phyloP scores from a whole-genome alignment of 164 flowering plant species.

The Vitis cinerea region DNA sequence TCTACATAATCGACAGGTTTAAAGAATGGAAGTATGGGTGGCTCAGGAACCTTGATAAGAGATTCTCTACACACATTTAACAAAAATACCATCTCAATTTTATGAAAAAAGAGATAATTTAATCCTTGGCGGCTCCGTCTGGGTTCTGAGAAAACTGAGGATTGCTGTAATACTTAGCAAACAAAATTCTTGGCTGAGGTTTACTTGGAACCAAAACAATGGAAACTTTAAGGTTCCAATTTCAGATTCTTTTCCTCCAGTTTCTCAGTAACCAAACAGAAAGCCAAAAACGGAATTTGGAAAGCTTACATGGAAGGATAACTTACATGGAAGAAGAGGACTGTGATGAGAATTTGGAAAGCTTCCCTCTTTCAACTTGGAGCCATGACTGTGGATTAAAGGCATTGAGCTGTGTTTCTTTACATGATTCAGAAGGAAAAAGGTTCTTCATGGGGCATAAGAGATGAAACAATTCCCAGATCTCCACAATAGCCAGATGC shows the following conservation, averaged over 20 bases:
- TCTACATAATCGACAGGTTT: constrained; percentile 93
- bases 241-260: too few relatives aligned
- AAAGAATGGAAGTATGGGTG: constrained; percentile 69
- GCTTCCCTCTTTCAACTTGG: constrained; percentile 97
- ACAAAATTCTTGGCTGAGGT: too few relatives aligned
- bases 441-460: constrained; percentile 89
- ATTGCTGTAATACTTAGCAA: too few relatives aligned
- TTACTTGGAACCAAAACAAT: background rate
- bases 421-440: constrained; percentile 79
- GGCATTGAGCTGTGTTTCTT: constrained; percentile 75
- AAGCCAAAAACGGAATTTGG: background rate
- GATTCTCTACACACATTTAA: constrained; percentile 65
- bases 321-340: constrained; percentile 85
- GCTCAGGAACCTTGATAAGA: constrained; percentile 86
- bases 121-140: too few relatives aligned
- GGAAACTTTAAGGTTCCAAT: too few relatives aligned
- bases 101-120: background rate
- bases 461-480: constrained; percentile 71
- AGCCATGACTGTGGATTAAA: constrained; percentile 98
- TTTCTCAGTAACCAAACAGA: too few relatives aligned
- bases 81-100: background rate
- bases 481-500: constrained; percentile 72
- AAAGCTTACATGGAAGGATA: background rate
- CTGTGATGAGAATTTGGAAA: constrained; percentile 57
- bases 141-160: too few relatives aligned